These are phyloP conservation scores for Ogataea trehalophila DNA, from an alignment of 805 yeast species.

Conservation along the genomic window DNA sequence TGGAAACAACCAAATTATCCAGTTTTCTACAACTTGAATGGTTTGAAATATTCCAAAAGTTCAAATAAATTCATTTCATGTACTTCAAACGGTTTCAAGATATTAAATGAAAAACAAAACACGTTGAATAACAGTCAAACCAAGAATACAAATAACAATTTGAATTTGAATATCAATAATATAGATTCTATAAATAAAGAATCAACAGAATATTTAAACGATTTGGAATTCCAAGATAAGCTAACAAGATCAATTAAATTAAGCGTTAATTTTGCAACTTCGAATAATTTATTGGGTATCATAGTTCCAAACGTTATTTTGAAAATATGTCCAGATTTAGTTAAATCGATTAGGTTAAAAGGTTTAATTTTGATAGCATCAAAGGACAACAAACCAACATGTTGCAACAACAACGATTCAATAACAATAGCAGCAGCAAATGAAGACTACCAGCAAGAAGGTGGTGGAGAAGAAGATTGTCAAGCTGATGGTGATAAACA, in stretches of 20 bases:
- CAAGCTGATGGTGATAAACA: no score
- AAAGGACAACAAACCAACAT: conserved; percentile 15
- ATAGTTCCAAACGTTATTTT: conserved; percentile 70
- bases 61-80: conserved; percentile 31
- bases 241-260: conserved; percentile 70
- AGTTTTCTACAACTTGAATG: conserved; percentile 78
- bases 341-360: conserved; percentile 67
- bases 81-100: conserved; percentile 37
- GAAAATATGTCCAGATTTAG: conserved; percentile 66
- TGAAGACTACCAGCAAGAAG: no score
- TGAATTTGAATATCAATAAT: conserved; percentile 29
- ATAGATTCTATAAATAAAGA: conserved; percentile 33
- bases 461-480: no score
- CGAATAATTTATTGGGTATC: conserved; percentile 81
- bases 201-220: conserved; percentile 29
- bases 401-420: conserved; percentile 2
- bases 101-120: no score
- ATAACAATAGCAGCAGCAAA: not conserved
- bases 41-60: conserved; percentile 38
- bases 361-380: conserved; percentile 77
- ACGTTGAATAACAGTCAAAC: conserved; percentile 6
- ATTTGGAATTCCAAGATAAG: conserved; percentile 34
- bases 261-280: conserved; percentile 73
- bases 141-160: conserved; percentile 2
- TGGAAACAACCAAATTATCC: conserved; percentile 99